Evolutionary conservation across 108 stramenopile genomes (phyloP), one percentile per base, ranked within the genome.

Genomic region (Fragilaria crotonensis): DNA sequence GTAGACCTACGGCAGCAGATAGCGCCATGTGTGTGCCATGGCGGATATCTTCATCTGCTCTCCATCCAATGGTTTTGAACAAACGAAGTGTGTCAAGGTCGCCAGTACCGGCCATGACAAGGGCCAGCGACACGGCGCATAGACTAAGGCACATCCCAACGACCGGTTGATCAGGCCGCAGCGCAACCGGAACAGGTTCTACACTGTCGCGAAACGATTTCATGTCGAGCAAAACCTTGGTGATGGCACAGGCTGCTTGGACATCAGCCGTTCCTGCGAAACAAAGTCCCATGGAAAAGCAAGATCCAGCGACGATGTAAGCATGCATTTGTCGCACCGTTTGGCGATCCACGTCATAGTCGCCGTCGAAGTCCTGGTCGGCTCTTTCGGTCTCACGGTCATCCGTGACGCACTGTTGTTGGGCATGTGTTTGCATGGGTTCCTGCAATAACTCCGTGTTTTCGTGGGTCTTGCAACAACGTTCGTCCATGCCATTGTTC

Each of bases 61-160:
- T 87, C 87, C 93, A 93, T 33, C 96, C 77, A 30, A 99, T 60
- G 21, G 80, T 72, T 17, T 95, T 89, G 44, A 99, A 68, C 0
- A 95, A 32, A 23, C 88, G 68, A 25, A 99, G 73, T 11, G 90
- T 78, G 53, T 91, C 89, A 14, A 97, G 49, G 73, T 97, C 94
- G 9, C 98, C 98, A 27, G 94, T 95, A 20, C 98, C 98, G 18
- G 98, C 91, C 84, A 96, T 87, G 0, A 97, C 94, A 77, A 97
- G 81, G 7, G 91, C 90, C 25, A 97, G 77, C 36, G 91, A 79
- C 45, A 96, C 66, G 5, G 95, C 88, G 4, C 78, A 52, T 18
- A 78, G 77, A 26, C 91, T 79, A 20, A 99, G 69, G 60, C 95
- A 96, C 67, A 94, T 90, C 45, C 94, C 95, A 14, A 99, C 51